Evolutionary conservation across 106 monocot genomes (phyloP), one percentile per base, ranked within the genome.

Genomic region (Chionographis japonica): DNA sequence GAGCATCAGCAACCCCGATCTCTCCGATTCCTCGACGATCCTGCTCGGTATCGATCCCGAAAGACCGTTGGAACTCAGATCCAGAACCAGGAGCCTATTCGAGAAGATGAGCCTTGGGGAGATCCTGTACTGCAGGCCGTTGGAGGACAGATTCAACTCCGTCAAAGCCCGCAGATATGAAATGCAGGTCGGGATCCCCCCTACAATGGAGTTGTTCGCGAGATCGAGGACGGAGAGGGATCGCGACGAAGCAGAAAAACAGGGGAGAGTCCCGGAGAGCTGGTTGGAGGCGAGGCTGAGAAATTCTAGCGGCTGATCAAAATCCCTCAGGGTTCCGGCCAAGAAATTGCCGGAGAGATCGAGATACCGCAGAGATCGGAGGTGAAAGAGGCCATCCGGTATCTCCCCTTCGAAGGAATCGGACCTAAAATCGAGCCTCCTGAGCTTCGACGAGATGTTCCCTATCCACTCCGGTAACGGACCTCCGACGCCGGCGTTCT

Each of bases 71-170:
- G 80, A 79, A 74, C 89, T 92, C 35, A 97, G 68, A 75, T 97
- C 92, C 12, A 97, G 89, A 18, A 75, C 76, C 3, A 68, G 39
- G 67, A 97, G 86, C 60, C 64, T 73, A 11, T 74, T 75, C 27
- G 97, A 92, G 81, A 97, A 97, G 50, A 79, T 77, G 58, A 97
- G 77, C 50, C 97, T 57, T 7, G 97, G 92, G 16, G 92, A 89
- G 64, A 97, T 75, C 15, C 75, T 56, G 73, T 83, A 92, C 35
- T 74, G 69, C 1, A 97, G 58, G n/a, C 57, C 78, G 14, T 97
- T 97, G 17, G 75, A 69, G 10, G 92, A 97, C n/a, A 97, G 75
- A 67, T 97, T 92, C 37, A 97, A 80, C 71, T 72, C 64, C 2
- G 72, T 57, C n/a, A 97, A 67, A 10, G 46, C 74, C 12, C 80